Evolutionary conservation across 306 rosid genomes (phyloP).

Genomic region (Begonia masoniana): DNA sequence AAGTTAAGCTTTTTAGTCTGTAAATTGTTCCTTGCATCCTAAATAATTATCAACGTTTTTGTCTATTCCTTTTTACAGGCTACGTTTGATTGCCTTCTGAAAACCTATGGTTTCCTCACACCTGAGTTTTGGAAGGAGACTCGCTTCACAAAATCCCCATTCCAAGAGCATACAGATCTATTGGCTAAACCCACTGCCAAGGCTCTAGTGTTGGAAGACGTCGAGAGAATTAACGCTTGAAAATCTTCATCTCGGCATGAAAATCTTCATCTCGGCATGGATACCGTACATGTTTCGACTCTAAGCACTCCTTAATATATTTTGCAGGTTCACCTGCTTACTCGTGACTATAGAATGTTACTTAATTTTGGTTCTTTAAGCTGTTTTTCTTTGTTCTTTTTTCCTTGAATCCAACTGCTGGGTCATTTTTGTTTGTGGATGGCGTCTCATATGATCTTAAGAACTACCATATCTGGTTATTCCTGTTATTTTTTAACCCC

Average conservation of each 20-base stretch:
- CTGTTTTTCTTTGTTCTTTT: too few relatives aligned
- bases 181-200: conserved; percentile 33
- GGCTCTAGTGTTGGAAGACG: conserved; percentile 21
- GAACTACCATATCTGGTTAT: too few relatives aligned
- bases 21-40: background rate
- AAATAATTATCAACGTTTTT: background rate
- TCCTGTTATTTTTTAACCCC: too few relatives aligned
- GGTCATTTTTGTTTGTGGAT: too few relatives aligned
- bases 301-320: too few relatives aligned
- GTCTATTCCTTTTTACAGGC: conserved; percentile 19
- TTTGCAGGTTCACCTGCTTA: too few relatives aligned
- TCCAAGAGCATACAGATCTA: conserved; percentile 46
- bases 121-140: conserved; percentile 53
- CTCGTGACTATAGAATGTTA: too few relatives aligned
- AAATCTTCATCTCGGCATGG: background rate
- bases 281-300: too few relatives aligned
- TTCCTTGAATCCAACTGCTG: too few relatives aligned
- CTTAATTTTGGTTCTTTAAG: too few relatives aligned
- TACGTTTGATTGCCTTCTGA: conserved; percentile 38
- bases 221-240: conserved; percentile 26
- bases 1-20: background rate
- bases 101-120: conserved; percentile 43
- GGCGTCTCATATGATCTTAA: too few relatives aligned
- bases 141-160: conserved; percentile 40
- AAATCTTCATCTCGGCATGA: background rate